Percentiles rank a stretch among this genome's conserved stretches.
These are phyloP conservation scores for Barbarea vulgaris DNA, from an alignment of 345 rosid species.

Conservation along the genomic window DNA sequence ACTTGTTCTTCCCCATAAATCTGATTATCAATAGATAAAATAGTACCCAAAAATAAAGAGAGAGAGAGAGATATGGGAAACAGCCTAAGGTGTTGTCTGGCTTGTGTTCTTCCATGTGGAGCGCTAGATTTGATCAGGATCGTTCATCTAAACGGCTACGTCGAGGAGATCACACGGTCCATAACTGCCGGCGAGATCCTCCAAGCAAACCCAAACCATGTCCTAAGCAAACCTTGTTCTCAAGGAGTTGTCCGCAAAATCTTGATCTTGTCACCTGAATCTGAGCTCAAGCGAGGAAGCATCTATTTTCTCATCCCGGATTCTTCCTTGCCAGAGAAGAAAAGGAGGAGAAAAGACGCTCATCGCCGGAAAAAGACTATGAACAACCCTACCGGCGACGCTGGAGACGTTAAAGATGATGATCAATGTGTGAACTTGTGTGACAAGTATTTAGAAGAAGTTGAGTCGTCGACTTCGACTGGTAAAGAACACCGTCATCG, in stretches of 20 bases:
- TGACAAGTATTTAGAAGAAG: conserved; percentile 40
- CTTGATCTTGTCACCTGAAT: conserved; percentile 79
- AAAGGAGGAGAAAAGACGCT: conserved; percentile 33
- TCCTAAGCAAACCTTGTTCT: conserved; percentile 83
- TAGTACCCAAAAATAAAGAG: background rate
- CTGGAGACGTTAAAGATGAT: conserved; percentile 4
- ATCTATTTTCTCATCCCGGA: conserved; percentile 87
- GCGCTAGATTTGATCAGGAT: conserved; percentile 92
- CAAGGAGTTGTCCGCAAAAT: conserved; percentile 81
- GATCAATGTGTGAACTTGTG: conserved; percentile 33
- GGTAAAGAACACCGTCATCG: conserved; percentile 50
- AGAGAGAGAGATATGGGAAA: conserved; percentile 64
- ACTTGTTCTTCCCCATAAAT: conserved; percentile 38
- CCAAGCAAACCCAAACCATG: conserved; percentile 76
- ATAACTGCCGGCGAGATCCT: conserved; percentile 87
- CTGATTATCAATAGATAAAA: conserved; percentile 8
- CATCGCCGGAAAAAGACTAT: background rate
- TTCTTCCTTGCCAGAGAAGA: conserved; percentile 61
- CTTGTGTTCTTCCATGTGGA: conserved; percentile 93
- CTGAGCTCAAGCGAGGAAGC: conserved; percentile 86
- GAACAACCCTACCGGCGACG: background rate
- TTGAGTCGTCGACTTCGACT: conserved; percentile 3
- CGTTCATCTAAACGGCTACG: conserved; percentile 85
- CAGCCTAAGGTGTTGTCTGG: conserved; percentile 85
- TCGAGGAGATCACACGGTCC: conserved; percentile 76